Evolutionary conservation across 2,329 filamentous ascomycete species (phyloP), one percentile per base, ranked within the genome.

Genomic region (Myriosclerotinia duriaeana): DNA sequence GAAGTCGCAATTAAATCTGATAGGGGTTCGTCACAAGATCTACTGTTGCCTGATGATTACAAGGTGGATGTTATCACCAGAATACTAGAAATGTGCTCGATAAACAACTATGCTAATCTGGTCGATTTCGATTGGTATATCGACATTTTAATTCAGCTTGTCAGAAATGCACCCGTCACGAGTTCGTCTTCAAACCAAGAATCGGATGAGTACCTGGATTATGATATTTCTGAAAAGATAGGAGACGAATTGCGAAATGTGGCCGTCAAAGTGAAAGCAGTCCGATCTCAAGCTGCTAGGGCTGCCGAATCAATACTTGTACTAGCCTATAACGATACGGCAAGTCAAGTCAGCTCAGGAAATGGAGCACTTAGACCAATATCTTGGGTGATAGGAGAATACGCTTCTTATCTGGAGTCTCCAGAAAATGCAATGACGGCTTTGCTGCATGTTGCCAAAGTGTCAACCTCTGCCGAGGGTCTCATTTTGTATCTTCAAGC

Each of bases 121-220:
- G 81, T 84, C 63, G 94, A 99, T 76, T 99, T 99, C 77, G 94
- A 97, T 72, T 99, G 95, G 95, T 98, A 98, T 77, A 90, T 98
- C 71, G 91, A 95, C 71, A 87, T 97, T 38, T 80, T 99, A 40
- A 89, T 92, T 6, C 92, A 97, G 75, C 84, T 99, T 17, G 87
- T 97, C 52, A 87, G 89, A 75, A 83, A 91, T 79, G 82, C 89
- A 26, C 90, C 81, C 0, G 72, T 80, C n/a, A 79, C 83, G 56
- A 79, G 80, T 50, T 69, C 74, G 17, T 72, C 73, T 15, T 72
- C 73, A 34, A 53, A 63, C 15, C 48, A 66, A 34, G 67, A 60
- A 12, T 12, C 40, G 7, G 68, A 63, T n/a, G 63, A 72, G 30
- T 48, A 58, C 12, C 62, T 65, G 20, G 56, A 48, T 22, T 76